Evolutionary conservation across 257 asterid species (phyloP).

Genomic region (Cordia subcordata): DNA sequence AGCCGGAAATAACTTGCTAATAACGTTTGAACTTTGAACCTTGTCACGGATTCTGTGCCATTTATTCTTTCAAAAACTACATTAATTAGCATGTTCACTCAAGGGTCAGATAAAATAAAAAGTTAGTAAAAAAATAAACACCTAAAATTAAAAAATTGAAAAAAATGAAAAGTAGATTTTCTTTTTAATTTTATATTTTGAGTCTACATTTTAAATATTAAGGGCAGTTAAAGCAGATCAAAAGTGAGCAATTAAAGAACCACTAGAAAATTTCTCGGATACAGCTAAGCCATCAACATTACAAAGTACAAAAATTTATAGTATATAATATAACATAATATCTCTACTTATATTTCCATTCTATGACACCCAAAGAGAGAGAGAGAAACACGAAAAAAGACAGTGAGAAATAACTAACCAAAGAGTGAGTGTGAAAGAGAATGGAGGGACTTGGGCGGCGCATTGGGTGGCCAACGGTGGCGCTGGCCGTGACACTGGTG

Average conservation of each 20-base stretch:
- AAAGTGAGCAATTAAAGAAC: background rate
- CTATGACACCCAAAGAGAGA: background rate
- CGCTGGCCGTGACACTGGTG: conserved; percentile 34
- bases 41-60: no score
- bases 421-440: conserved; percentile 3
- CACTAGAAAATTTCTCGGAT: no score
- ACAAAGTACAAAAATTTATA: background rate
- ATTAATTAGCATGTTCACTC: no score
- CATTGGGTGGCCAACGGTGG: conserved; percentile 25
- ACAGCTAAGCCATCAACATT: background rate
- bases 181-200: no score
- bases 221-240: background rate
- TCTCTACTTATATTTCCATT: no score
- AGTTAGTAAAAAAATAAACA: no score
- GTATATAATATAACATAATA: no score
- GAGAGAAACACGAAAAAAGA: background rate
- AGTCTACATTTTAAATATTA: no score
- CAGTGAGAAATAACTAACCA: background rate
- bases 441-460: conserved; percentile 28
- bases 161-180: no score
- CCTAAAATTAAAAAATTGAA: no score
- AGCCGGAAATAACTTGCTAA: background rate
- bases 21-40: background rate
- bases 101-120: no score
- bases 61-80: no score